These are phyloP conservation scores for Xylaria polymorpha DNA, from an alignment of 2,329 filamentous ascomycete species.

Conservation along the genomic window DNA sequence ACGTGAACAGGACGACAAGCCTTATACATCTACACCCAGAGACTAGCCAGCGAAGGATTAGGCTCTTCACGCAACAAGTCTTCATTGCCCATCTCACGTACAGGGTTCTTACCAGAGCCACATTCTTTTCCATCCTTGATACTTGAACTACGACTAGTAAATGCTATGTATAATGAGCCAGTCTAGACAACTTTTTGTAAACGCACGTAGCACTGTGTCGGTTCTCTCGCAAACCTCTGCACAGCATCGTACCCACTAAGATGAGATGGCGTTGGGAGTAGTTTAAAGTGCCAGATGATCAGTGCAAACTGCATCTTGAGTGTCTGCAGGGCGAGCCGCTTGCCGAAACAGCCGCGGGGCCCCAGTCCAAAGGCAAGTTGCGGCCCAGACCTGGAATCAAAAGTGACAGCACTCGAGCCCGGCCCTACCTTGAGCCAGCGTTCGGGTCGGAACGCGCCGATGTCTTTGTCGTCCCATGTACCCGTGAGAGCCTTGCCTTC, in stretches of 20 bases:
- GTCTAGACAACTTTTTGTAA: conserved; percentile 30
- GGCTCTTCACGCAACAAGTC: too few relatives aligned
- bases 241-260: conserved; percentile 42
- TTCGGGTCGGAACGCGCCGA: conserved; percentile 39
- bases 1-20: too few relatives aligned
- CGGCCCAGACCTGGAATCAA: conserved; percentile 35
- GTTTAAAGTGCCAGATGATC: conserved; percentile 39
- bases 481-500: conserved; percentile 25
- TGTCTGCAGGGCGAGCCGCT: conserved; percentile 34
- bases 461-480: conserved; percentile 36
- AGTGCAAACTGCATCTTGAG: conserved; percentile 39
- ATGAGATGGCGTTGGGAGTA: conserved; percentile 30
- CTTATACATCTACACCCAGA: too few relatives aligned
- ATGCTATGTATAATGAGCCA: background rate
- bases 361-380: conserved; percentile 40
- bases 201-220: conserved; percentile 48
- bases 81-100: too few relatives aligned
- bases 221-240: conserved; percentile 49
- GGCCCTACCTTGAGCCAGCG: conserved; percentile 37
- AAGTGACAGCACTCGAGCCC: background rate
- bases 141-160: too few relatives aligned
- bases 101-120: too few relatives aligned
- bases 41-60: too few relatives aligned
- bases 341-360: conserved; percentile 38
- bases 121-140: too few relatives aligned